These are phyloP conservation scores for Penicillium ucsense DNA, from an alignment of 495 filamentous ascomycete genomes.

Conservation along the genomic window DNA sequence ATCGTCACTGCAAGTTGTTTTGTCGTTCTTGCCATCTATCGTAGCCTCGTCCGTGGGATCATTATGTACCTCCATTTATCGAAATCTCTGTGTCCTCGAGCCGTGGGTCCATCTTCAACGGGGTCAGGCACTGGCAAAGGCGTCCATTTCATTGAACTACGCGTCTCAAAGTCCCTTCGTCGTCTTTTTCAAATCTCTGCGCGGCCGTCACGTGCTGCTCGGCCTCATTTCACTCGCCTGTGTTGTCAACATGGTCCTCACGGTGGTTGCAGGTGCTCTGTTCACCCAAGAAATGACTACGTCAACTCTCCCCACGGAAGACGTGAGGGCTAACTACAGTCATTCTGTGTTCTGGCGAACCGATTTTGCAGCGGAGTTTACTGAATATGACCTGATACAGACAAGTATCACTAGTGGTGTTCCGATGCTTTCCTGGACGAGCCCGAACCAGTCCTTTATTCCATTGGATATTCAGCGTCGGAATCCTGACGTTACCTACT, in stretches of 20 bases:
- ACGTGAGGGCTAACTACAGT: slow-evolving; percentile 26
- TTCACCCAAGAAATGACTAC: slow-evolving; percentile 28
- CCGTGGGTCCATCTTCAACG: slow-evolving; percentile 38
- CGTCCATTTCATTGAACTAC: slow-evolving; percentile 31
- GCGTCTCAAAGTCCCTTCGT: slow-evolving; percentile 28
- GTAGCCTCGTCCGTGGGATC: slow-evolving; percentile 29
- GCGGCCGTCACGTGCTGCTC: slow-evolving; percentile 23
- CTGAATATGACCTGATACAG: slow-evolving; percentile 33
- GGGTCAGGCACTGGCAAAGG: slow-evolving; percentile 20
- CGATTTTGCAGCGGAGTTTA: slow-evolving; percentile 32
- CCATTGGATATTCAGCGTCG: slow-evolving; percentile 19
- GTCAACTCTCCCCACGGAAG: slow-evolving; percentile 16
- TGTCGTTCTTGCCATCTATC: slow-evolving; percentile 30
- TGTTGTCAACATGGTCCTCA: slow-evolving; percentile 25
- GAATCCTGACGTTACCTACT: slow-evolving; percentile 19
- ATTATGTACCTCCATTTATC: slow-evolving; percentile 31
- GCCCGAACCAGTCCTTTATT: slow-evolving; percentile 26
- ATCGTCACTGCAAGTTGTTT: slow-evolving; percentile 26
- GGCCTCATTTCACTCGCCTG: slow-evolving; percentile 27
- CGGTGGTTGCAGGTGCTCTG: slow-evolving; percentile 28
- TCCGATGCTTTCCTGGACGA: slow-evolving; percentile 29
- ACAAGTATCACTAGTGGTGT: slow-evolving; percentile 32
- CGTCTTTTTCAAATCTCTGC: slow-evolving; percentile 23
- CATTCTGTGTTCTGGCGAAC: slow-evolving; percentile 21
- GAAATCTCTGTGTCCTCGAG: slow-evolving; percentile 32